phyloP scores from a whole-genome alignment of 257 asterid genomes.

The Sherardia arvensis region DNA sequence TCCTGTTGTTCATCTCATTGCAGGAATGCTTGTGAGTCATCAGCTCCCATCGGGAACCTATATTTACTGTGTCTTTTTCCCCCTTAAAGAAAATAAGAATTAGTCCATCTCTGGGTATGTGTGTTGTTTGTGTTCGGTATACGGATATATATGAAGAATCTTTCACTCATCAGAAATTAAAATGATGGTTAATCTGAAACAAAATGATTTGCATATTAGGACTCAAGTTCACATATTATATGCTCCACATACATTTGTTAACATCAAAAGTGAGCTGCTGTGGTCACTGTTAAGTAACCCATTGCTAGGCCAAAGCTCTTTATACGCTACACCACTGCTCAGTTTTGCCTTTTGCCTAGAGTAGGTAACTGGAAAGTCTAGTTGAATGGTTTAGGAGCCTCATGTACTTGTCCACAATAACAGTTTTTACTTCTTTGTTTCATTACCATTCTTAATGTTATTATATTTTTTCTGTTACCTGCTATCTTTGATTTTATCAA shows the following conservation, averaged over 20 bases:
- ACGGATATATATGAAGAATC: too few species aligned
- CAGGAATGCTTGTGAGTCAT: constrained; percentile 73
- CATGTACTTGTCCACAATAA: not conserved
- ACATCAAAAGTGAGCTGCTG: not conserved
- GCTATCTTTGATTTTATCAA: not conserved
- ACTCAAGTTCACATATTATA: not conserved
- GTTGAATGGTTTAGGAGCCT: not conserved
- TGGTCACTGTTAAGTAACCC: not conserved
- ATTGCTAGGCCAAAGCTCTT: not conserved
- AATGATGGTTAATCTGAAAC: not conserved
- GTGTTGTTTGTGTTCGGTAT: not conserved
- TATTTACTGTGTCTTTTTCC: not conserved
- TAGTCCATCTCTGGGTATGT: not conserved
- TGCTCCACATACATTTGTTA: not conserved
- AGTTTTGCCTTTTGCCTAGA: not conserved
- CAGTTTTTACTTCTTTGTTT: not conserved
- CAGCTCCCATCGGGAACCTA: not conserved
- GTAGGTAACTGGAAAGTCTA: not conserved
- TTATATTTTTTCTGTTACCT: not conserved
- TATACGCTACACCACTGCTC: not conserved
- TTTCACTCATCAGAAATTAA: not conserved
- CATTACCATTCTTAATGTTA: not conserved
- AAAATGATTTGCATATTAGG: not conserved
- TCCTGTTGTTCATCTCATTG: constrained; percentile 67
- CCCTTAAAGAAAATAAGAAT: not conserved